Percentiles rank a stretch among this genome's conserved stretches.
These are phyloP conservation scores for Ploettnerulaceae sp. DNA, from an alignment of 2,329 filamentous ascomycete genomes.

Conservation along the genomic window DNA sequence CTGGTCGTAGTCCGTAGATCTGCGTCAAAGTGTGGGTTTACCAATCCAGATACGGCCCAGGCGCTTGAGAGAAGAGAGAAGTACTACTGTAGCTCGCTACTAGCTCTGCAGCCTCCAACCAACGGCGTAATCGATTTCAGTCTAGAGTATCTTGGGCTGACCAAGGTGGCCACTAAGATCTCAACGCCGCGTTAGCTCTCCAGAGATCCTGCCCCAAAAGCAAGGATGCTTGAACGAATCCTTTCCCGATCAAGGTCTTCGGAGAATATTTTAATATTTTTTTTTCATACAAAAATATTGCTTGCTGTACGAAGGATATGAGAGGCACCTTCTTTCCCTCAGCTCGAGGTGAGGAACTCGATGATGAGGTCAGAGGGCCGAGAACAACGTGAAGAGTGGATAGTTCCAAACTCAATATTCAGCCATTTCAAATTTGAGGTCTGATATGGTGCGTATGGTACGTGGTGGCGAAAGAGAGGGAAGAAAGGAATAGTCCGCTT, in stretches of 20 bases:
- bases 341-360: slow-evolving; percentile 15
- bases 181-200: background rate
- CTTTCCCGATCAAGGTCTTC: slow-evolving; percentile 9
- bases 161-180: slow-evolving; percentile 15
- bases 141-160: slow-evolving; percentile 16
- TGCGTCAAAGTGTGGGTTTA: slow-evolving; percentile 15
- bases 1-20: slow-evolving; percentile 15
- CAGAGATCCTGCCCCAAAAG: slow-evolving; percentile 4
- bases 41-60: slow-evolving; percentile 12
- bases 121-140: slow-evolving; percentile 6
- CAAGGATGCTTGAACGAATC: background rate
- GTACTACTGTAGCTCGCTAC: slow-evolving; percentile 4
- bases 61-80: slow-evolving; percentile 3
- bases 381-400: slow-evolving; percentile 12
- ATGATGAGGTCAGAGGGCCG: slow-evolving; percentile 18
- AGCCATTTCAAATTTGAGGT: slow-evolving; percentile 11
- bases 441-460: too few relatives aligned
- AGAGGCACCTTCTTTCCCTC: background rate
- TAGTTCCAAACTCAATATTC: slow-evolving; percentile 21
- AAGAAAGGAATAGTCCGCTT: slow-evolving; percentile 5
- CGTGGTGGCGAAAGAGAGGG: slow-evolving; percentile 9
- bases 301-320: too few relatives aligned
- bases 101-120: slow-evolving; percentile 8
- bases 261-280: slow-evolving; percentile 3
- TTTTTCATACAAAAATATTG: too few relatives aligned